phyloP scores from a whole-genome alignment of 129 eudicot species.

The Kitagawia praeruptora region DNA sequence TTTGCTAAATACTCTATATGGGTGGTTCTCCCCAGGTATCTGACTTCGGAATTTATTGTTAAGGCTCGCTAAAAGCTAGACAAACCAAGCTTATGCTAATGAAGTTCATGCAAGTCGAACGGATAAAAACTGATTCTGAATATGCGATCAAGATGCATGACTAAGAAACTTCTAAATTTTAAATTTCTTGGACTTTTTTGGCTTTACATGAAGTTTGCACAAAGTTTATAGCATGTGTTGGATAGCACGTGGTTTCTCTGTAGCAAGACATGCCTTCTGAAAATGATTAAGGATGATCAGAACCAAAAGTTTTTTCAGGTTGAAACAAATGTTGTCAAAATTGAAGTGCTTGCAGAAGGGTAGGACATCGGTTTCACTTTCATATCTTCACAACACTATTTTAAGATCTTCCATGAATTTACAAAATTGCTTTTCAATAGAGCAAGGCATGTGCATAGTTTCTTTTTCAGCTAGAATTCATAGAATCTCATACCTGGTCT shows the following conservation, averaged over 20 bases:
- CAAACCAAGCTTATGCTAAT: background rate
- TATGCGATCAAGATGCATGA: background rate
- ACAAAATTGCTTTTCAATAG: background rate
- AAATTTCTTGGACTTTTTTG: background rate
- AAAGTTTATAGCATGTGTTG: background rate
- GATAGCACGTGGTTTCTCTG: background rate
- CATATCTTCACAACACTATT: background rate
- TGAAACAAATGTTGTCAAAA: background rate
- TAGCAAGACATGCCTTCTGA: background rate
- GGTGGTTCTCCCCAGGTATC: background rate
- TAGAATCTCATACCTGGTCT: conserved; percentile 60
- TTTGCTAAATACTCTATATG: background rate
- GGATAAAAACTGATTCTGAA: background rate
- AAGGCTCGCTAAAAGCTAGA: background rate
- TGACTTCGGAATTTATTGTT: background rate
- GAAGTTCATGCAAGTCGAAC: background rate
- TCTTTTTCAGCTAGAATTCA: no score
- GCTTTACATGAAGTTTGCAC: background rate
- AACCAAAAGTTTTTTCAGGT: background rate
- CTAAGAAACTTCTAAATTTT: background rate
- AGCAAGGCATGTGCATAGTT: background rate
- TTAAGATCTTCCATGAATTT: background rate
- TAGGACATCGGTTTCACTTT: background rate
- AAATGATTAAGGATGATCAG: background rate
- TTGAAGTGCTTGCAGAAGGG: background rate